phyloP scores from a whole-genome alignment of 129 eudicot genomes.

The Flaveria linearis region DNA sequence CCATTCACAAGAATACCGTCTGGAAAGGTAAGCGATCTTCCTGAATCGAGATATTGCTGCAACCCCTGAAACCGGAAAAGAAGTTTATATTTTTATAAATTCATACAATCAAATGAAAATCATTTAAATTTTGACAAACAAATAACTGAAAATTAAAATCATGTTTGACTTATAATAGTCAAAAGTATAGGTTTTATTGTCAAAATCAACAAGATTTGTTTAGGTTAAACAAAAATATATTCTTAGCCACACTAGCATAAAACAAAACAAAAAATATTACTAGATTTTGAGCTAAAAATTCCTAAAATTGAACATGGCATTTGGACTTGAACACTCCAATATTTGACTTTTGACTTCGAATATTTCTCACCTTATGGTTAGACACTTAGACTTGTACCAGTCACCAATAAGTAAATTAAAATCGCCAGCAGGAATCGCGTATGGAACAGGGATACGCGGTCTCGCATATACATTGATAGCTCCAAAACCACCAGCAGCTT shows the following conservation, averaged over 20 bases:
- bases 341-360: conserved; percentile 21
- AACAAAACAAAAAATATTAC: conserved; percentile 7
- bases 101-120: conserved; percentile 13
- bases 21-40: conserved; percentile 73
- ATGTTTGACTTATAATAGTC: conserved; percentile 7
- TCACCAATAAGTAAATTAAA: conserved; percentile 85
- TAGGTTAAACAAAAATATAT: neutral
- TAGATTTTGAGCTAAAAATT: conserved; percentile 4
- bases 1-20: conserved; percentile 87
- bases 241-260: neutral
- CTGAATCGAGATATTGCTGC: conserved; percentile 67
- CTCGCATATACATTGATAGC: conserved; percentile 81
- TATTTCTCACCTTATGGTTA: conserved; percentile 66
- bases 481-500: conserved; percentile 96
- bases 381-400: conserved; percentile 85
- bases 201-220: conserved; percentile 12
- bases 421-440: conserved; percentile 83
- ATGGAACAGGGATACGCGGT: conserved; percentile 85
- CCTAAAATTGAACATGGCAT: neutral
- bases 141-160: neutral
- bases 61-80: conserved; percentile 50
- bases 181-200: neutral
- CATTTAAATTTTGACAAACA: conserved; percentile 9
- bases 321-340: conserved; percentile 1
- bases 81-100: neutral